phyloP scores from a whole-genome alignment of 2,329 filamentous ascomycete genomes.

The Cladobotryum protrusum region DNA sequence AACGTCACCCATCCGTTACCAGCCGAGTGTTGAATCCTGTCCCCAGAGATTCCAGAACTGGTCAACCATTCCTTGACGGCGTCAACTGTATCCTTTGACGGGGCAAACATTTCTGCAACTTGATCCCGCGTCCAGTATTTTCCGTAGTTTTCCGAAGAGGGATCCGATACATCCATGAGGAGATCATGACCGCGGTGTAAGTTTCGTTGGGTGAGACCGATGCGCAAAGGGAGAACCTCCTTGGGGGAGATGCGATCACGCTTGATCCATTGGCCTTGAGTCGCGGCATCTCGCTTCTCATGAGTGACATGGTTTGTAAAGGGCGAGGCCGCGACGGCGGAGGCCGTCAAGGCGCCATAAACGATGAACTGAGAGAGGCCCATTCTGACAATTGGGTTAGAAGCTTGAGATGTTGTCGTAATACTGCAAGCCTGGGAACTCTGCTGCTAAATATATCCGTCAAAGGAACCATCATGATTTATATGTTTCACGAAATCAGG shows the following conservation, averaged over 20 bases:
- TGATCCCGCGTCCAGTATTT: slow-evolving; percentile 7
- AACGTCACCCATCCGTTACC: slow-evolving; percentile 38
- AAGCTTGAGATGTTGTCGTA: too few relatives aligned
- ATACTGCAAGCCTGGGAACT: too few relatives aligned
- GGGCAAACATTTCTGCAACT: slow-evolving; percentile 17
- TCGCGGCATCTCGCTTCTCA: neutral
- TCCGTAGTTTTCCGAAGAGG: neutral
- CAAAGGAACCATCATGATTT: too few relatives aligned
- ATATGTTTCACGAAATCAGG: too few relatives aligned
- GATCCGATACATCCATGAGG: slow-evolving; percentile 6
- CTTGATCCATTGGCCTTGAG: slow-evolving; percentile 9
- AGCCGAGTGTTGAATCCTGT: slow-evolving; percentile 41
- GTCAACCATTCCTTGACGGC: slow-evolving; percentile 48
- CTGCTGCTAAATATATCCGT: too few relatives aligned
- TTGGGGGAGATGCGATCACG: neutral
- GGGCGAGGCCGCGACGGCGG: neutral
- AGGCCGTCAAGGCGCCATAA: neutral
- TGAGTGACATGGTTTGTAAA: neutral
- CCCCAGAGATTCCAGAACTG: slow-evolving; percentile 40
- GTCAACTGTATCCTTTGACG: slow-evolving; percentile 36
- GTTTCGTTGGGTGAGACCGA: slow-evolving; percentile 26
- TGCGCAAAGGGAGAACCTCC: slow-evolving; percentile 34
- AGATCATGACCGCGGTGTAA: neutral
- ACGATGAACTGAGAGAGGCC: neutral
- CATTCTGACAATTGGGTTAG: neutral